Conservation (phyloP, 2,329 filamentous ascomycete genomes). For the Metarhizium guizhouense region DNA sequence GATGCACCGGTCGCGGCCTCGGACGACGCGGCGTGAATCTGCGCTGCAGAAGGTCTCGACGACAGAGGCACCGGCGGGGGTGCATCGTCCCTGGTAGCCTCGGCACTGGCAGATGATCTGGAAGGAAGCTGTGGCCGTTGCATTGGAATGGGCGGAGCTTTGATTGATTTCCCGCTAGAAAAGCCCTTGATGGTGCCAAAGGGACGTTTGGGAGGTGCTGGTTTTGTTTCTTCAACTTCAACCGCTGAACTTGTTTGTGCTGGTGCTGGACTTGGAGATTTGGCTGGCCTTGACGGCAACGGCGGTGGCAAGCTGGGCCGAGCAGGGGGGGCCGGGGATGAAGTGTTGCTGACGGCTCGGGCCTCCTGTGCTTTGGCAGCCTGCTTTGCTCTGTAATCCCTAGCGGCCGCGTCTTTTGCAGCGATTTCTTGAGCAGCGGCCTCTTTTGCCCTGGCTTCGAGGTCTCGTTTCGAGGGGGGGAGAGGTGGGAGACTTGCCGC, state of each 20-base stretch:
- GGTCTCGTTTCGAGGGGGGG: conserved; percentile 45
- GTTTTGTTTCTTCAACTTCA: conserved; percentile 3
- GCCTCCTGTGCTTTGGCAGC: conserved; percentile 1
- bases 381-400: conserved; percentile 7
- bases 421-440: conserved; percentile 8
- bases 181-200: conserved; percentile 13
- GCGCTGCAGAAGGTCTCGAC: conserved; percentile 42
- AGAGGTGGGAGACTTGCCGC: conserved; percentile 48
- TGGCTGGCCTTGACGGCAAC: conserved; percentile 40
- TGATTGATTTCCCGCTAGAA: conserved; percentile 7
- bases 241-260: not conserved
- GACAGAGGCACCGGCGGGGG: conserved; percentile 44
- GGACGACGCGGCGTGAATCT: conserved; percentile 36
- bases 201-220: conserved; percentile 7
- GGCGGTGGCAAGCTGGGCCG: conserved; percentile 39
- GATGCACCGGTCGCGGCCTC: conserved; percentile 19
- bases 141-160: not conserved
- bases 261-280: conserved; percentile 13
- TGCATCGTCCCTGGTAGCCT: conserved; percentile 17
- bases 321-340: conserved; percentile 14
- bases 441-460: conserved; percentile 35
- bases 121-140: conserved; percentile 5
- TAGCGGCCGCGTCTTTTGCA: conserved; percentile 1
- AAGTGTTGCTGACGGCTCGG: conserved; percentile 15
- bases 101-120: not conserved